These are phyloP conservation scores for Diaporthe australafricana DNA, from an alignment of 2,329 filamentous ascomycete genomes.

Conservation along the genomic window DNA sequence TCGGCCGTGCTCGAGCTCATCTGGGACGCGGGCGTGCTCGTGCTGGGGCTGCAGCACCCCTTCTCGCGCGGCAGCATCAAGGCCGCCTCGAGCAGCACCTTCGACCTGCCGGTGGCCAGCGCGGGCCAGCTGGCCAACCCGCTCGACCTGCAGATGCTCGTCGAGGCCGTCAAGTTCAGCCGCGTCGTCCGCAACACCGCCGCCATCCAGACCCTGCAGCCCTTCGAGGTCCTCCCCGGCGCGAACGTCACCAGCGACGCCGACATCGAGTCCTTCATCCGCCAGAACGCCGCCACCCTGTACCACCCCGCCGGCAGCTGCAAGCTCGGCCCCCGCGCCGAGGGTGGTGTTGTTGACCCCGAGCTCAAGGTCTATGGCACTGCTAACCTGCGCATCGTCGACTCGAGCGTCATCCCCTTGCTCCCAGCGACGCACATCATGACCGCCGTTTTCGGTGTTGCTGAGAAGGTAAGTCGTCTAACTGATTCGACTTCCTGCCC, in stretches of 20 bases:
- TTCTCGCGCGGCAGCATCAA: conserved; percentile 67
- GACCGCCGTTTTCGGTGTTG: conserved; percentile 43
- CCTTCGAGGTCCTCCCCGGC: conserved; percentile 51
- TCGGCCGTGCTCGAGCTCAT: conserved; percentile 43
- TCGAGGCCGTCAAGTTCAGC: conserved; percentile 51
- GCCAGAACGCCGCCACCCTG: conserved; percentile 38
- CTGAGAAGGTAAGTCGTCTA: conserved; percentile 42
- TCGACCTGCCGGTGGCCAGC: conserved; percentile 55
- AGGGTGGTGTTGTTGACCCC: conserved; percentile 58
- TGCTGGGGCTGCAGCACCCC: conserved; percentile 48
- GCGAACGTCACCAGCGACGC: conserved; percentile 46
- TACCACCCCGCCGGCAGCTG: conserved; percentile 57
- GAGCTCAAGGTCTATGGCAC: conserved; percentile 57
- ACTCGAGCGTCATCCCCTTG: conserved; percentile 58
- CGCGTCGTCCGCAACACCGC: conserved; percentile 46
- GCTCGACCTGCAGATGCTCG: conserved; percentile 62
- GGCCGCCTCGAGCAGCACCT: conserved; percentile 56
- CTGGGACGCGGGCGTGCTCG: conserved; percentile 35
- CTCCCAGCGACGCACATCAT: conserved; percentile 43
- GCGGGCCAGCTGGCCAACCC: conserved; percentile 56
- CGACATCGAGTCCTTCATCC: conserved; percentile 42
- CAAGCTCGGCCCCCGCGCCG: conserved; percentile 56
- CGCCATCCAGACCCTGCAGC: conserved; percentile 47
- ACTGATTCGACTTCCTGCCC: background rate
- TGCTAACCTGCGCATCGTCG: conserved; percentile 56